These are phyloP conservation scores for Coemansia pectinata DNA, from an alignment of 192 early-diverging fungal genomes.

Conservation along the genomic window DNA sequence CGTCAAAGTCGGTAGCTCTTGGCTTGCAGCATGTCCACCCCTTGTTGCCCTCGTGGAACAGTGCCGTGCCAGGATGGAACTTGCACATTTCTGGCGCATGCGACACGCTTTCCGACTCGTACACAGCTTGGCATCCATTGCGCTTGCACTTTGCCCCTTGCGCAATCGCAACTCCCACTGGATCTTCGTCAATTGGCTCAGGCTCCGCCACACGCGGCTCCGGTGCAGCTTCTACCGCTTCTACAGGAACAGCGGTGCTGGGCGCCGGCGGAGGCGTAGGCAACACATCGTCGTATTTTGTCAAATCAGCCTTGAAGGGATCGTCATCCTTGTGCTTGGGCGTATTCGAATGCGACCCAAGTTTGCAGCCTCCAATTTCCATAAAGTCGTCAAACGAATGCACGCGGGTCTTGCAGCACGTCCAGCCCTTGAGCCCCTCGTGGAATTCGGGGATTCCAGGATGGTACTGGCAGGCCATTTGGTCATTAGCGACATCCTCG, in stretches of 20 bases:
- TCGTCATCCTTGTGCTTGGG: conserved; percentile 45
- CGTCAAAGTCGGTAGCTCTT: conserved; percentile 97
- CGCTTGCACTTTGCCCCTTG: conserved; percentile 82
- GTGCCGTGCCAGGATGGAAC: conserved; percentile 85
- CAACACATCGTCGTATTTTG: conserved; percentile 42
- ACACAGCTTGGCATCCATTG: conserved; percentile 71
- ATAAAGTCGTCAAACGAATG: conserved; percentile 92
- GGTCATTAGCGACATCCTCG: conserved; percentile 69
- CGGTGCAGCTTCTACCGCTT: conserved; percentile 15
- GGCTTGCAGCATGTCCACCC: conserved; percentile 96
- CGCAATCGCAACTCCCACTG: conserved; percentile 67
- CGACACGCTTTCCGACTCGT: conserved; percentile 59
- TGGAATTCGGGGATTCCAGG: conserved; percentile 91
- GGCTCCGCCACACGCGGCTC: conserved; percentile 41
- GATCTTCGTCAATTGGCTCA: conserved; percentile 75
- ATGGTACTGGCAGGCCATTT: conserved; percentile 86
- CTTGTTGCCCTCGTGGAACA: conserved; percentile 99
- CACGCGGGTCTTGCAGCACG: conserved; percentile 90
- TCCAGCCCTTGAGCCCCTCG: conserved; percentile 95
- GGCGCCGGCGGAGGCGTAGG: conserved; percentile 20
- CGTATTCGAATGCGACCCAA: conserved; percentile 68
- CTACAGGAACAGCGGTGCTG: conserved; percentile 5
- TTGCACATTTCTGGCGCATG: conserved; percentile 57
- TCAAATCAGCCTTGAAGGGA: conserved; percentile 49
- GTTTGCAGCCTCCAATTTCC: conserved; percentile 82